These are phyloP conservation scores for Diatrype stigma DNA, from an alignment of 2,329 filamentous ascomycete genomes.

Conservation along the genomic window DNA sequence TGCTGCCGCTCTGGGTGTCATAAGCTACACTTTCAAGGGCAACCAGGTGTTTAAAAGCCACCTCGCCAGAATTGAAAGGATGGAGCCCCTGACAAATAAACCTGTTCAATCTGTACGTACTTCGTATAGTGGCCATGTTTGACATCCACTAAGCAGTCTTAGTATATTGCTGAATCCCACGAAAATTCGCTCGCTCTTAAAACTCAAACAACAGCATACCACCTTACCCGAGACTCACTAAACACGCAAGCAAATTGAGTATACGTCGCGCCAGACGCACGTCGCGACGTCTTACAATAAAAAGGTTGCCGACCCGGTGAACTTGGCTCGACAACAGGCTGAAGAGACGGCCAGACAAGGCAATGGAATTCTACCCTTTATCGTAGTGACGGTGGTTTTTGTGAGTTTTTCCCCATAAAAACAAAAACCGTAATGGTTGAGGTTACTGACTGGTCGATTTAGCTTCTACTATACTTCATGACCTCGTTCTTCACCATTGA, in stretches of 20 bases:
- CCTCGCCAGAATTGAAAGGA: neutral
- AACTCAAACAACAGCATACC: conserved; percentile 4
- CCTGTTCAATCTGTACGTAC: neutral
- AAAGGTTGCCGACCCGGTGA: neutral
- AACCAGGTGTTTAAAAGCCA: neutral
- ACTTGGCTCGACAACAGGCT: neutral
- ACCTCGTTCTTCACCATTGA: conserved; percentile 5
- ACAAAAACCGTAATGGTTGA: neutral
- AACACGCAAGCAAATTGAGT: neutral
- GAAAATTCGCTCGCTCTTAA: conserved; percentile 2
- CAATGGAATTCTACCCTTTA: conserved; percentile 1
- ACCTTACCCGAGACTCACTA: conserved; percentile 1
- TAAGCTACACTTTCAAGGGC: neutral
- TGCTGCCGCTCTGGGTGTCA: too few relatives aligned
- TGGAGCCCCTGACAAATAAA: conserved; percentile 2
- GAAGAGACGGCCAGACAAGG: conserved; percentile 3
- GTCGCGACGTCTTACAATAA: neutral
- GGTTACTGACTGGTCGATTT: neutral
- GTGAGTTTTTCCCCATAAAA: neutral
- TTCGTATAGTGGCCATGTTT: too few relatives aligned
- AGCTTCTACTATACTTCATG: conserved; percentile 5
- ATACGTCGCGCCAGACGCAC: neutral
- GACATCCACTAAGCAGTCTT: too few relatives aligned
- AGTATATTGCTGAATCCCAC: neutral
- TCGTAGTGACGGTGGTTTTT: conserved; percentile 4